phyloP scores from a whole-genome alignment of 352 stramenopile species.

The Globisporangium emineosum region DNA sequence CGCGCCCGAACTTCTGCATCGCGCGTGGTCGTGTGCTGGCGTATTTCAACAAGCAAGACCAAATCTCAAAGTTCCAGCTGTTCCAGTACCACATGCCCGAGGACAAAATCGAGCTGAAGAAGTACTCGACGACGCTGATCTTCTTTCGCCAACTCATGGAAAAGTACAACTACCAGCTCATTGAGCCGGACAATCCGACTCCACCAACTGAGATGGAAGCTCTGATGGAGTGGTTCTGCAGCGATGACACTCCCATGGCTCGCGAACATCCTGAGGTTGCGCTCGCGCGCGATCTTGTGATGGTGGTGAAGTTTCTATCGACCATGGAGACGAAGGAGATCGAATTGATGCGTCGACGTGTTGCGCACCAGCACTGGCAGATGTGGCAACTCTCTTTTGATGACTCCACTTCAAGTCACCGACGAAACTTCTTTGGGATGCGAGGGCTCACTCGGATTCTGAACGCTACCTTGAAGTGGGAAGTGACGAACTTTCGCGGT shows the following conservation, averaged over 20 bases:
- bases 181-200: constrained; percentile 73
- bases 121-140: constrained; percentile 85
- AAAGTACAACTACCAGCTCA: constrained; percentile 78
- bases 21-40: constrained; percentile 69
- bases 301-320: constrained; percentile 84
- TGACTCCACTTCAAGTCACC: constrained; percentile 64
- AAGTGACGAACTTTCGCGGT: constrained; percentile 86
- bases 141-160: constrained; percentile 88
- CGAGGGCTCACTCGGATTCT: constrained; percentile 64
- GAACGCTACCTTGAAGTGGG: constrained; percentile 73
- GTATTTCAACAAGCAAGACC: constrained; percentile 75
- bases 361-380: constrained; percentile 75
- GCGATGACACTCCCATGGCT: constrained; percentile 72
- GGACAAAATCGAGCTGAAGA: constrained; percentile 87
- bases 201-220: constrained; percentile 89
- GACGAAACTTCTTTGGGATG: constrained; percentile 78
- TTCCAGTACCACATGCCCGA: constrained; percentile 89
- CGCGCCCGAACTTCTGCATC: constrained; percentile 70
- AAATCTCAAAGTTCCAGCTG: constrained; percentile 53
- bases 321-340: constrained; percentile 91
- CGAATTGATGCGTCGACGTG: constrained; percentile 81
- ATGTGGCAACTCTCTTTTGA: constrained; percentile 91
- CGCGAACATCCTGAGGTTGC: constrained; percentile 79
- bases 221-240: constrained; percentile 88
- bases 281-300: constrained; percentile 74